phyloP scores from a whole-genome alignment of 495 filamentous ascomycete species.

The Aspergillus incahuasiensis region DNA sequence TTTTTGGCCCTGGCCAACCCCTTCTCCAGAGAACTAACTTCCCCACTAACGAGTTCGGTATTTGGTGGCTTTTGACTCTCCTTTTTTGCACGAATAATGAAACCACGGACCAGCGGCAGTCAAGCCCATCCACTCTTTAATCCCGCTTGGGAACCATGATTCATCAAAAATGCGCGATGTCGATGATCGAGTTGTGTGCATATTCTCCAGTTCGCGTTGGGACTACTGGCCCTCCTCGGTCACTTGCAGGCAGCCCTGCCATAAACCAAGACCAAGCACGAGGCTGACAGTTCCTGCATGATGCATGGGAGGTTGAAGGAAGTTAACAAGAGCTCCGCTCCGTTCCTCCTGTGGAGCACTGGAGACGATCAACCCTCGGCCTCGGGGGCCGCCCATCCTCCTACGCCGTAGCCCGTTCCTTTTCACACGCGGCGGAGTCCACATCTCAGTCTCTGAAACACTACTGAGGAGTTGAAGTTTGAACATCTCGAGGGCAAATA shows the following conservation, averaged over 20 bases:
- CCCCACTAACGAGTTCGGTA: constrained; percentile 18
- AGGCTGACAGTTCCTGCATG: constrained; percentile 18
- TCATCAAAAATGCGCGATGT: background rate
- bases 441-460: constrained; percentile 18
- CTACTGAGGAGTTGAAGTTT: background rate
- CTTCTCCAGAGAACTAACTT: constrained; percentile 18
- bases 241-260: background rate
- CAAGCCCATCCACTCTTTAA: background rate
- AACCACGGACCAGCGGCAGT: constrained; percentile 1
- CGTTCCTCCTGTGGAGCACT: constrained; percentile 23
- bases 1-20: constrained; percentile 16
- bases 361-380: constrained; percentile 29
- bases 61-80: constrained; percentile 11
- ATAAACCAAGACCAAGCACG: constrained; percentile 14
- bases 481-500: background rate
- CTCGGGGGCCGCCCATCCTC: constrained; percentile 20
- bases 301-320: constrained; percentile 3
- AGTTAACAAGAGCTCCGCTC: constrained; percentile 17
- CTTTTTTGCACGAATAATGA: constrained; percentile 10
- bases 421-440: constrained; percentile 11
- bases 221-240: too few relatives aligned
- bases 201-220: background rate
- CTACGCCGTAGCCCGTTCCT: constrained; percentile 3
- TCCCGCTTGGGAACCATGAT: background rate
- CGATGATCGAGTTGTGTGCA: background rate